These are phyloP conservation scores for Inonotus hispidus DNA, from an alignment of 1,284 basidiomycete species.

Conservation along the genomic window DNA sequence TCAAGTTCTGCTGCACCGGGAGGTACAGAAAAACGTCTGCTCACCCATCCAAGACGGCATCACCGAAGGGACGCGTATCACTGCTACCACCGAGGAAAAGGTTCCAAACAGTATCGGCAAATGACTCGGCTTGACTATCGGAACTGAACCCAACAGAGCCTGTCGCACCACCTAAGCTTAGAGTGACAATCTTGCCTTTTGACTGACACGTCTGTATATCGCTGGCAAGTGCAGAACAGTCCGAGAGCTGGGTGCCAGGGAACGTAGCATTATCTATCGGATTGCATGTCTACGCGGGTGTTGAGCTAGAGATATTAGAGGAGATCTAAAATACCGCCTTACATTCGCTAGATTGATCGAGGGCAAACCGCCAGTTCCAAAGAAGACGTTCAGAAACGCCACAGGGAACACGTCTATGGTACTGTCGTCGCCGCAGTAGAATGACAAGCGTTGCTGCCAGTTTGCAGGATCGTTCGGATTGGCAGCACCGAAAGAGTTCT, in stretches of 20 bases:
- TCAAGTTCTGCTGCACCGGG: background rate
- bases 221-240: constrained; percentile 47
- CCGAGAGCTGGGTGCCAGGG: constrained; percentile 48
- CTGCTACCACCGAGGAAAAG: constrained; percentile 55
- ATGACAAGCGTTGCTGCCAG: constrained; percentile 30
- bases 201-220: constrained; percentile 56
- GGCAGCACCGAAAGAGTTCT: constrained; percentile 60
- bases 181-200: constrained; percentile 56
- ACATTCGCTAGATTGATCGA: constrained; percentile 61
- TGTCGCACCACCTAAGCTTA: constrained; percentile 45
- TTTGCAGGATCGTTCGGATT: constrained; percentile 38
- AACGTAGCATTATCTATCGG: constrained; percentile 49
- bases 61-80: constrained; percentile 55
- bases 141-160: constrained; percentile 51
- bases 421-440: constrained; percentile 42
- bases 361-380: constrained; percentile 51
- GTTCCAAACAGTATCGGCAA: constrained; percentile 60
- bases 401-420: constrained; percentile 58
- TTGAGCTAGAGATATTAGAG: background rate
- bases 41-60: constrained; percentile 58
- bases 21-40: too few relatives aligned
- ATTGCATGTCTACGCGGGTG: constrained; percentile 46
- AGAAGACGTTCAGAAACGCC: constrained; percentile 58
- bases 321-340: constrained; percentile 15
- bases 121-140: constrained; percentile 45